These are phyloP conservation scores for Hypericum perforatum DNA, from an alignment of 345 rosid genomes.

Conservation along the genomic window DNA sequence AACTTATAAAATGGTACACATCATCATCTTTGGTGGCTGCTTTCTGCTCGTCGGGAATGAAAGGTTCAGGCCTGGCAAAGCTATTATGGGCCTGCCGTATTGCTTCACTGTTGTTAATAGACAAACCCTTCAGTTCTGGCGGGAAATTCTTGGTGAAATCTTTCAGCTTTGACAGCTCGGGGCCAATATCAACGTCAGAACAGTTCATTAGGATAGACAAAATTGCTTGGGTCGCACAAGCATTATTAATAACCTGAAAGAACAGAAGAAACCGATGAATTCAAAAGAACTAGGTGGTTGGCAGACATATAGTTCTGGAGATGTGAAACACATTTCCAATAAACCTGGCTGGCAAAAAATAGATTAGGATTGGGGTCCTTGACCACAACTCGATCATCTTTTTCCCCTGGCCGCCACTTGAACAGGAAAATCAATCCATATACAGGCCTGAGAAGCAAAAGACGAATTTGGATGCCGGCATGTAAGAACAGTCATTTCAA, in stretches of 20 bases:
- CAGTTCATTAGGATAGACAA: constrained; percentile 82
- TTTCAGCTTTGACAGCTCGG: constrained; percentile 65
- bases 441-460: constrained; percentile 53
- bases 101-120: constrained; percentile 92
- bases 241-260: constrained; percentile 80
- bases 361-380: constrained; percentile 70
- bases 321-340: constrained; percentile 5
- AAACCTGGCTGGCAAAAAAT: constrained; percentile 90
- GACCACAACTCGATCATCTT: constrained; percentile 77
- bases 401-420: constrained; percentile 92
- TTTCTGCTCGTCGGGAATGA: constrained; percentile 84
- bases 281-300: background rate
- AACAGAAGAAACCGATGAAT: background rate
- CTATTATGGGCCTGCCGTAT: constrained; percentile 89
- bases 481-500: background rate
- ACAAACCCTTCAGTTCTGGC: constrained; percentile 87
- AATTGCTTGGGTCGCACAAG: constrained; percentile 98
- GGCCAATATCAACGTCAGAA: constrained; percentile 81
- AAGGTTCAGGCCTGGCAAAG: constrained; percentile 97
- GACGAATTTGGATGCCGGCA: background rate
- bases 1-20: constrained; percentile 94
- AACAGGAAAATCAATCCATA: constrained; percentile 94
- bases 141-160: constrained; percentile 90
- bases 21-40: constrained; percentile 87
- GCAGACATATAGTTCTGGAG: background rate